A percentile compares a stretch with the other conserved stretches of the same genome.
Evolutionary conservation across 768 basidiomycete species (phyloP).

Genomic region (Chalciporus piperatus): DNA sequence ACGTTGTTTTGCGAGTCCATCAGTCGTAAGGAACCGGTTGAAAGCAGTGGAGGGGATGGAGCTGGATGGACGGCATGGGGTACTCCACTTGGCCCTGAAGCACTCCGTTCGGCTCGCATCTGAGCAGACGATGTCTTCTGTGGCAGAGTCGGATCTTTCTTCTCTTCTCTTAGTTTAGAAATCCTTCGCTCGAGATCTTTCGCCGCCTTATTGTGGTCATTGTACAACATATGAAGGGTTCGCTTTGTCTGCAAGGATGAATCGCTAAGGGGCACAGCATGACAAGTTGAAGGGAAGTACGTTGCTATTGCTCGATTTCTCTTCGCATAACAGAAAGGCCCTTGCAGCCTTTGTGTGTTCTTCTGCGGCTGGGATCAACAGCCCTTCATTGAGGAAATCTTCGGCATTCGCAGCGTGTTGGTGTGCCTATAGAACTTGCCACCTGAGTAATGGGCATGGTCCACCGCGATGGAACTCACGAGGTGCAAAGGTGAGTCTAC

Average conservation of each 20-base stretch:
- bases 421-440: constrained; percentile 56
- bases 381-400: constrained; percentile 61
- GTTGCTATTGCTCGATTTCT: constrained; percentile 70
- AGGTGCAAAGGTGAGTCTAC: constrained; percentile 52
- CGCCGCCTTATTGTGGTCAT: constrained; percentile 67
- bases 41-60: constrained; percentile 47
- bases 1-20: constrained; percentile 61
- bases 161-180: constrained; percentile 68
- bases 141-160: constrained; percentile 71
- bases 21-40: constrained; percentile 33
- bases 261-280: constrained; percentile 2
- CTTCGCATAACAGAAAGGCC: constrained; percentile 69
- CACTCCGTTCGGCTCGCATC: constrained; percentile 21
- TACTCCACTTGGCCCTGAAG: constrained; percentile 15
- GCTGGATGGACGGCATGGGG: constrained; percentile 29
- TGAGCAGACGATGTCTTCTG: constrained; percentile 46
- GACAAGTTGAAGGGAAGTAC: constrained; percentile 38
- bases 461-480: constrained; percentile 30
- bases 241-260: constrained; percentile 59
- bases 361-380: constrained; percentile 68
- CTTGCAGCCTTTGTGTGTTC: constrained; percentile 77
- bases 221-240: constrained; percentile 71
- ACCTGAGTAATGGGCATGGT: constrained; percentile 1
- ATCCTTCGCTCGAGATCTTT: constrained; percentile 74
- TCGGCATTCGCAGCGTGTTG: constrained; percentile 81